Evolutionary conservation across 331 rosid genomes (phyloP), one percentile per base, ranked within the genome.

Genomic region (Prunus yedoensis): DNA sequence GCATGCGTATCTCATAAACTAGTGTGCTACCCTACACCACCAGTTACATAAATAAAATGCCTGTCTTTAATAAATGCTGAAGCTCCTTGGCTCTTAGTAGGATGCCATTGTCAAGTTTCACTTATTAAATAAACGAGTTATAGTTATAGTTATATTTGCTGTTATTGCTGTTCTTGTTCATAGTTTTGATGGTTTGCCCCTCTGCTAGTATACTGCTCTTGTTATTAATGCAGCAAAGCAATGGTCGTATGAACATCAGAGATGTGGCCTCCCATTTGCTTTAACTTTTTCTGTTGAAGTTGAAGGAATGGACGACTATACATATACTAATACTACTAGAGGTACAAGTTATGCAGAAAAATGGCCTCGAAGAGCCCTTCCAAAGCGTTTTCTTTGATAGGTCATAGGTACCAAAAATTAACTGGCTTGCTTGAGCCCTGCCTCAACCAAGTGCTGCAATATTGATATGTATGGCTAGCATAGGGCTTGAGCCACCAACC

Each of bases 1-100:
- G 81, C 88, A 80, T 81, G 79, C 70, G 23, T 71, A 13, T 47
- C 67, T 15, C 38, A 59, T 23, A 16, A 43, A 74, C 74, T 4
- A 9, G 66, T 53, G 45, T 13, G 13, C 43, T 38, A 8, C 60
- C 30, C 0, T 68, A 2, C 2, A 16, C 3, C 11, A 27, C 64
- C 13, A 17, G 14, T 10, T 18, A 16, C 6, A 49, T 58, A 61
- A 77, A 60, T 69, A 70, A 60, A 70, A 49, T 50, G 52, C 76
- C 32, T 21, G 65, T 51, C 56, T 46, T 68, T 43, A 7, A n/a
- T n/a, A 20, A 35, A 1, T 20, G 23, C 38, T 49, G 23, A 62
- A 63, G 38, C 50, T 32, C 11, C 45, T 63, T 12, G 9, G 35
- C 27, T 74, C 47, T 49, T 7, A 20, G 38, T 38, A 12, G 27